Conservation (phyloP, 352 stramenopile species). For the Thraustochytrium striatum region DNA sequence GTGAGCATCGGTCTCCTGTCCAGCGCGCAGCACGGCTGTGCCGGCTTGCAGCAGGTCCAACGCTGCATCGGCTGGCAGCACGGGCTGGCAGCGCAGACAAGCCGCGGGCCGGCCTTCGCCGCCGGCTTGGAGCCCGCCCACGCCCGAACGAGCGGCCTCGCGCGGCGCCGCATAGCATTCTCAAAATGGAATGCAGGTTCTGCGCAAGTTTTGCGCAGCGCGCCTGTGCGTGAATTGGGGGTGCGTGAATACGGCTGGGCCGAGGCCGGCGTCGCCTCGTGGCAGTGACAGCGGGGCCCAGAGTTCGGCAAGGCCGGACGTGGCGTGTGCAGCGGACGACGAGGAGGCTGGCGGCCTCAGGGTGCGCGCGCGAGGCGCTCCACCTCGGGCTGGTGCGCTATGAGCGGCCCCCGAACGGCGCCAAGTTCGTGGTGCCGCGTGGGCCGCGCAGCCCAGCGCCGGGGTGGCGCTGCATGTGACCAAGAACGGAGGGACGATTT, state of each 20-base stretch:
- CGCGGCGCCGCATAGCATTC: background rate
- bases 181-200: too few relatives aligned
- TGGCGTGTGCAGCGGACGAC: background rate
- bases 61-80: too few relatives aligned
- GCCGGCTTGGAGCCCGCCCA: background rate
- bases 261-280: too few relatives aligned
- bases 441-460: background rate
- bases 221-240: background rate
- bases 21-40: too few relatives aligned
- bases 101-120: too few relatives aligned
- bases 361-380: background rate
- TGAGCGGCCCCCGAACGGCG: constrained; percentile 14
- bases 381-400: background rate
- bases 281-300: background rate
- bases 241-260: background rate
- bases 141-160: background rate
- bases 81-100: too few relatives aligned
- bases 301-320: background rate
- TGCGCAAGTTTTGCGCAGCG: background rate
- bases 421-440: constrained; percentile 33
- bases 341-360: background rate
- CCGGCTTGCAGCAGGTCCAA: too few relatives aligned
- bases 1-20: too few relatives aligned
- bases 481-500: constrained; percentile 31
- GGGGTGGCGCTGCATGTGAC: constrained; percentile 43